Evolutionary conservation across 2,329 filamentous ascomycete species (phyloP).

Genomic region (Apiospora saccharicola): DNA sequence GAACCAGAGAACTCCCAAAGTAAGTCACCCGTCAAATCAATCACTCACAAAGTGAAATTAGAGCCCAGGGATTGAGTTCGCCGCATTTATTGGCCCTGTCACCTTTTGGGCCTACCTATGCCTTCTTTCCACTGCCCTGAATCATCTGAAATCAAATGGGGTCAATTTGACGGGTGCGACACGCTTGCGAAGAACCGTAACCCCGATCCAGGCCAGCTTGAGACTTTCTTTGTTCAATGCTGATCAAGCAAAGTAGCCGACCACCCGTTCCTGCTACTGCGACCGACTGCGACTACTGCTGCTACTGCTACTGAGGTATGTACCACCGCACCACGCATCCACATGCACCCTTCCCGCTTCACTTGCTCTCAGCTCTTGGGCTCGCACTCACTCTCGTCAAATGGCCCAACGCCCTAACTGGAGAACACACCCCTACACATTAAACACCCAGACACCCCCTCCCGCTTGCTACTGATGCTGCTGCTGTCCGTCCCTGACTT

Average conservation of each 20-base stretch:
- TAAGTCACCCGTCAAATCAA: background rate
- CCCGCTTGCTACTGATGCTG: background rate
- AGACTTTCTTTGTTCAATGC: slow-evolving; percentile 19
- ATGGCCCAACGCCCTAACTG: background rate
- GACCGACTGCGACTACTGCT: background rate
- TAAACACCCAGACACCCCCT: background rate
- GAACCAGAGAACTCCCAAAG: slow-evolving; percentile 10
- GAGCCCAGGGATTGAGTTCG: slow-evolving; percentile 4
- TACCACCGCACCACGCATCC: background rate
- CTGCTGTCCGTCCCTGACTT: background rate
- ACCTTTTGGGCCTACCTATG: background rate
- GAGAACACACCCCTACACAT: background rate
- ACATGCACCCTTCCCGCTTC: background rate
- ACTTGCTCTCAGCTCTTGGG: background rate
- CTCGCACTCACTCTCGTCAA: background rate
- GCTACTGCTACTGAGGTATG: background rate
- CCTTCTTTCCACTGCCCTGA: background rate
- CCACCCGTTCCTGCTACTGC: background rate
- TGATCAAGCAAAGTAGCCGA: background rate
- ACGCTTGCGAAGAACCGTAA: background rate
- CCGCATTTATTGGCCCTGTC: background rate
- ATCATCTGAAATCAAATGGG: slow-evolving; percentile 13
- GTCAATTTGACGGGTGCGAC: background rate
- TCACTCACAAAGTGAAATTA: background rate
- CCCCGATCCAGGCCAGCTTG: slow-evolving; percentile 1